Conservation (phyloP, 2,329 filamentous ascomycete species). For the Dactylonectria macrodidyma region DNA sequence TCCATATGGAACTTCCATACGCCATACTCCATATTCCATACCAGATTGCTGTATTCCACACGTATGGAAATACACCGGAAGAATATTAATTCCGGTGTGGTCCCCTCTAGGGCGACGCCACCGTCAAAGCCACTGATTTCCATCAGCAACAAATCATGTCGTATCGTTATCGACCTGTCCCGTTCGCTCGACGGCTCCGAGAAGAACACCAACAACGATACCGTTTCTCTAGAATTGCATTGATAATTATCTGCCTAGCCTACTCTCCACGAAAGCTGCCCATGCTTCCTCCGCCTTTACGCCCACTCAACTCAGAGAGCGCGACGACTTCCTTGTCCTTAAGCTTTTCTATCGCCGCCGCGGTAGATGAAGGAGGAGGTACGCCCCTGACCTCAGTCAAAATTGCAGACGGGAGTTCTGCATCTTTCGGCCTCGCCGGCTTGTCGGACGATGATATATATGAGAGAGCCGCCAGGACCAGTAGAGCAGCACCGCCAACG, state of each 20-base stretch:
- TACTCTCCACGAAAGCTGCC: constrained; percentile 51
- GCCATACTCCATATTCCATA: too few species aligned
- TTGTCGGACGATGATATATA: constrained; percentile 46
- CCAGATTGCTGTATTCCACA: too few species aligned
- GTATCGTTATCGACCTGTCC: too few species aligned
- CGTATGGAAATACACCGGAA: too few species aligned
- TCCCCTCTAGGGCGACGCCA: too few species aligned
- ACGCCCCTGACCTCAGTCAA: constrained; percentile 34
- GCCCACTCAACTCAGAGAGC: constrained; percentile 50
- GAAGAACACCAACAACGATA: too few species aligned
- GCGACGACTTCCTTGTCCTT: constrained; percentile 43
- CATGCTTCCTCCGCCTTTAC: constrained; percentile 47
- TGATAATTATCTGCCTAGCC: constrained; percentile 14
- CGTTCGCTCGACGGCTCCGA: too few species aligned
- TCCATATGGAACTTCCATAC: too few species aligned
- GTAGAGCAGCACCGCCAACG: constrained; percentile 47
- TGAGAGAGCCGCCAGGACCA: constrained; percentile 45
- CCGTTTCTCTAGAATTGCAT: not conserved
- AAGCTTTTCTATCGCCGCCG: constrained; percentile 31
- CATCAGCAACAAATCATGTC: too few species aligned
- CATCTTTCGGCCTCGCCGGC: constrained; percentile 32
- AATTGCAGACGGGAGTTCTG: constrained; percentile 30
- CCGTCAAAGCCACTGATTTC: too few species aligned
- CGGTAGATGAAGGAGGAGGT: constrained; percentile 17
- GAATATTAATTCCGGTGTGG: too few species aligned